Evolutionary conservation across 345 rosid genomes (phyloP).

Genomic region (Camelina hispida): DNA sequence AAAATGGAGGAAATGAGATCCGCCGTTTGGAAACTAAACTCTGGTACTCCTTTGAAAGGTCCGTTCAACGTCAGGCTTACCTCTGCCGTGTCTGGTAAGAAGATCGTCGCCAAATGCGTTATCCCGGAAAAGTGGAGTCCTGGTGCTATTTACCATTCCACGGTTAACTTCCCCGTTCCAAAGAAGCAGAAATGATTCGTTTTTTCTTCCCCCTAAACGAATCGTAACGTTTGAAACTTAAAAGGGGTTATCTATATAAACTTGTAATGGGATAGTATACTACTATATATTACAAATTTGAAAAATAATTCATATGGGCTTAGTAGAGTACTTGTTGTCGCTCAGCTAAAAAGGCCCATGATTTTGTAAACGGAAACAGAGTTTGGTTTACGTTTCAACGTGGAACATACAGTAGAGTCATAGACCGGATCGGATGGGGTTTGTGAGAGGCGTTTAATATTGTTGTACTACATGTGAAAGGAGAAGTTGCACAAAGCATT

Average conservation of each 20-base stretch:
- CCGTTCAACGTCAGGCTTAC: conserved; percentile 67
- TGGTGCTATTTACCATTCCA: conserved; percentile 60
- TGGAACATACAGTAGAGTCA: background rate
- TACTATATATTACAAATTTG: background rate
- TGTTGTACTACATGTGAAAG: background rate
- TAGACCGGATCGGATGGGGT: conserved; percentile 13
- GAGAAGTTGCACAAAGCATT: conserved; percentile 9
- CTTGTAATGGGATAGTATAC: conserved; percentile 20
- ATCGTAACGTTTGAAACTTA: conserved; percentile 19
- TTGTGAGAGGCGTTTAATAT: conserved; percentile 5
- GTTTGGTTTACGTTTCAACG: conserved; percentile 28
- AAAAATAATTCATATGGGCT: conserved; percentile 20
- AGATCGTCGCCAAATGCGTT: conserved; percentile 49
- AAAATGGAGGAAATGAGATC: conserved; percentile 74
- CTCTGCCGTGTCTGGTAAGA: conserved; percentile 39
- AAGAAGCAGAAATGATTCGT: conserved; percentile 16
- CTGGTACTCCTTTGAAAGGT: conserved; percentile 51
- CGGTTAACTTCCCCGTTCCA: conserved; percentile 49
- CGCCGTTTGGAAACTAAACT: conserved; percentile 63
- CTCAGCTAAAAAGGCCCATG: background rate
- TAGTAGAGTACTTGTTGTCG: background rate
- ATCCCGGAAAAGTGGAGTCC: conserved; percentile 70
- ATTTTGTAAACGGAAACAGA: background rate
- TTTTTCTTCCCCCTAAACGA: background rate
- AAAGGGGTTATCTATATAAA: background rate